Evolutionary conservation across 495 filamentous ascomycete genomes (phyloP).

Genomic region (Paragyromitra xinjiangensis): DNA sequence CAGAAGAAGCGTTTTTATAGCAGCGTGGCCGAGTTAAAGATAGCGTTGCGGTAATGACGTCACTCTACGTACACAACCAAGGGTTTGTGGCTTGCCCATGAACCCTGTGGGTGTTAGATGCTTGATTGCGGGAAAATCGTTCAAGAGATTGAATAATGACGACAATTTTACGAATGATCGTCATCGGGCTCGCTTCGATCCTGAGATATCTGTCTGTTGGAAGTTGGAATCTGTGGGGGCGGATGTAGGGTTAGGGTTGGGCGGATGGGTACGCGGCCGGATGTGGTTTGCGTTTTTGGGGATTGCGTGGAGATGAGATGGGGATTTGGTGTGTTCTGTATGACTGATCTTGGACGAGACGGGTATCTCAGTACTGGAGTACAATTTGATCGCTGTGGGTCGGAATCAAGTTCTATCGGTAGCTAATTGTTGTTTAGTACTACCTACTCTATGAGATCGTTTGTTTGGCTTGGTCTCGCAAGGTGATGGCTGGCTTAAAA

Average conservation of each 20-base stretch:
- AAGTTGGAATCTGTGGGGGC: background rate
- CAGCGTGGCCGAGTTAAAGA: background rate
- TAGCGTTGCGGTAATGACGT: background rate
- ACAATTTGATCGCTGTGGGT: too few relatives aligned
- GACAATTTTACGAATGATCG: background rate
- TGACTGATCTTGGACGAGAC: too few relatives aligned
- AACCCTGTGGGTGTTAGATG: background rate
- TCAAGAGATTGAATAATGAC: background rate
- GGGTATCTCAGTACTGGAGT: too few relatives aligned
- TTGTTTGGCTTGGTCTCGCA: too few relatives aligned
- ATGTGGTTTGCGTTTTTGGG: background rate
- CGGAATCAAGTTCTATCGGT: too few relatives aligned
- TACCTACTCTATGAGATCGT: too few relatives aligned
- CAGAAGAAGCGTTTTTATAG: background rate
- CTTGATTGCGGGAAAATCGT: background rate
- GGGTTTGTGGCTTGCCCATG: constrained; percentile 8
- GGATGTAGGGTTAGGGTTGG: background rate
- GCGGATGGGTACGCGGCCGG: background rate
- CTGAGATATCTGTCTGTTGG: background rate
- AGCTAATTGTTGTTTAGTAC: too few relatives aligned
- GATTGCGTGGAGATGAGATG: too few relatives aligned
- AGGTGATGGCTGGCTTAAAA: too few relatives aligned
- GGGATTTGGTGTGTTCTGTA: too few relatives aligned
- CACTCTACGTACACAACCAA: constrained; percentile 7
- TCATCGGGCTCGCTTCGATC: background rate